Percentiles rank a stretch among this genome's conserved stretches.
Conservation (phyloP, 441 rosid genomes). For the Pelargonium citronellum region DNA sequence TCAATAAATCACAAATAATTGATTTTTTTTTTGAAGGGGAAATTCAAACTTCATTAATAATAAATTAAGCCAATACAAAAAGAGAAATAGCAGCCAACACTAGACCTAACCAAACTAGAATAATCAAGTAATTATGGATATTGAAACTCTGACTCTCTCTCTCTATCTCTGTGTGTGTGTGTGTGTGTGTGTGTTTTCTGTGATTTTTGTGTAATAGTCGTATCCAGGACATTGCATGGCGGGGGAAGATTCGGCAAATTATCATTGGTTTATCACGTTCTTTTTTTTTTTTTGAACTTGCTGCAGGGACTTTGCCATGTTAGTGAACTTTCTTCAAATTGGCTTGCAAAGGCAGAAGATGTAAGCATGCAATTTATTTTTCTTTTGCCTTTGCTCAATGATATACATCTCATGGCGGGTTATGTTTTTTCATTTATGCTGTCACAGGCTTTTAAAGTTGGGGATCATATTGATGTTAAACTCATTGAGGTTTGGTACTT, state of each 20-base stretch:
- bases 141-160: background rate
- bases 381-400: background rate
- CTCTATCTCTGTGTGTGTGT: background rate
- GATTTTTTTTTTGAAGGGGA: too few species aligned
- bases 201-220: background rate
- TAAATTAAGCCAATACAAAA: too few species aligned
- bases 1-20: background rate
- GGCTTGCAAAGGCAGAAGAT: slow-evolving; percentile 95
- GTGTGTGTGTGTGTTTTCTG: background rate
- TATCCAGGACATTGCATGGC: too few species aligned
- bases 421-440: slow-evolving; percentile 14
- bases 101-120: too few species aligned
- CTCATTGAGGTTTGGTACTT: slow-evolving; percentile 71
- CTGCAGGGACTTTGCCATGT: slow-evolving; percentile 97
- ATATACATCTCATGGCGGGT: slow-evolving; percentile 4
- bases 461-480: slow-evolving; percentile 90
- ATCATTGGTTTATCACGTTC: background rate
- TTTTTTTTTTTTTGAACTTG: slow-evolving; percentile 12
- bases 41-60: too few species aligned
- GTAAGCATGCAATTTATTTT: slow-evolving; percentile 39
- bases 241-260: background rate
- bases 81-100: too few species aligned
- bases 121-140: too few species aligned
- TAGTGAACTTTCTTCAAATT: slow-evolving; percentile 82
- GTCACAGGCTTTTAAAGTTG: slow-evolving; percentile 71